phyloP scores from a whole-genome alignment of 345 rosid species.

The Gossypium rotundifolium region DNA sequence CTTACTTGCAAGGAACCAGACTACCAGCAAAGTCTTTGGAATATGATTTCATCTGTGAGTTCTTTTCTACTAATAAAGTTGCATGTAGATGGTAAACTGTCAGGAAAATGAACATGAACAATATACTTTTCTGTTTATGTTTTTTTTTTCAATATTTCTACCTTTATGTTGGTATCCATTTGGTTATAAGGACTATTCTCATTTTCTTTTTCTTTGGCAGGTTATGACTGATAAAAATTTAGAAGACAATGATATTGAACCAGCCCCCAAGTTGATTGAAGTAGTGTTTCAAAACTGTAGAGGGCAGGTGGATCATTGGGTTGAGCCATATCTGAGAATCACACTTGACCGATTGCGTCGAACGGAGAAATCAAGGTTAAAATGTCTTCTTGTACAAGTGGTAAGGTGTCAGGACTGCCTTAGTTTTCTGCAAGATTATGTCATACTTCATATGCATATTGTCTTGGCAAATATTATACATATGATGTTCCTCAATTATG shows the following conservation, averaged over 20 bases:
- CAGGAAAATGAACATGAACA: background rate
- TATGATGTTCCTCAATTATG: background rate
- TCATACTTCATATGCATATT: background rate
- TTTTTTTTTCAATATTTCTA: background rate
- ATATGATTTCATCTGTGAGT: slow-evolving; percentile 87
- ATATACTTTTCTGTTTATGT: background rate
- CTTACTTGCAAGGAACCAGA: slow-evolving; percentile 33
- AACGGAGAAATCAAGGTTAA: slow-evolving; percentile 72
- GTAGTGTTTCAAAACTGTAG: slow-evolving; percentile 95
- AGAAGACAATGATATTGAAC: slow-evolving; percentile 86
- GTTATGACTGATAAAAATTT: slow-evolving; percentile 73
- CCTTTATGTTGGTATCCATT: background rate
- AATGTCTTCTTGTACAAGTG: slow-evolving; percentile 96
- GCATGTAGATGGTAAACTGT: background rate
- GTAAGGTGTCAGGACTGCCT: slow-evolving; percentile 39
- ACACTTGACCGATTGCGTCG: slow-evolving; percentile 74
- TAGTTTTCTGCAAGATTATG: background rate
- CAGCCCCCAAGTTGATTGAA: slow-evolving; percentile 97
- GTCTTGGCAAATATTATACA: background rate
- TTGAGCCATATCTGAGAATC: slow-evolving; percentile 87
- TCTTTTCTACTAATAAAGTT: slow-evolving; percentile 3
- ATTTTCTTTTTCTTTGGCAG: slow-evolving; percentile 30
- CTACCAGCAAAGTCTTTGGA: slow-evolving; percentile 96
- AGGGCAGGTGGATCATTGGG: slow-evolving; percentile 98
- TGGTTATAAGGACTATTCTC: background rate